Base-by-base conservation (phyloP, 352 stramenopile genomes). In the Globisporangium nodosum region DNA sequence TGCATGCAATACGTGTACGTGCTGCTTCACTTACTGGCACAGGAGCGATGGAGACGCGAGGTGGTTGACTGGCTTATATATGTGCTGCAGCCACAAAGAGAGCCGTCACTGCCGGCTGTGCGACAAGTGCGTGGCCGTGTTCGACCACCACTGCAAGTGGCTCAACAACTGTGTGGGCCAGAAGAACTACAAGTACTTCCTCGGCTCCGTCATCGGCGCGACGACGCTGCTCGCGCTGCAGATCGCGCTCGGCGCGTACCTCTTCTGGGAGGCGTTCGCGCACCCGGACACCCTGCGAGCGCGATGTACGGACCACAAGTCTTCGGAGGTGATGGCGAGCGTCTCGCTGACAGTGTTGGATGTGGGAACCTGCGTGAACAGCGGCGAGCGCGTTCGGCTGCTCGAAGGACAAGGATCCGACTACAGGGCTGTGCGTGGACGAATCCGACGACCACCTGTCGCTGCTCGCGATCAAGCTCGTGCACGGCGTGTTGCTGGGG, bases 121-220 rank as follows among this genome's bases (percentile, higher is more conserved):
- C 60, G 90, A 98, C 61, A 99, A 99, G 62, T 98, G 96, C 66
- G 93, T 99, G 18, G 79, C 85, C 47, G 78, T 92, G 35, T 99
- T 99, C 70, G 96, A 99, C 69, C 96, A 98, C 76, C 96, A 98
- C 76, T 98, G 96, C 78, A 97, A 97, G 62, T 97, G 90, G 94
- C 85, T 98, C 30, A 98, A 98, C 70, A 99, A 97, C 55, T 98
- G 96, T 66, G 83, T 98, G 12, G 94, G 94, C 49, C 78, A 76
- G 56, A 91, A 94, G 58, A 94, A 94, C 68, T 94, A 94, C 57
- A 61, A 54, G 58, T 91, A 74, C 50, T 96, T 96, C 51, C 61
- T 96, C 18, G 71, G 65, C 37, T 91, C 83, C 16, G 82, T 96
- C 6, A 63, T 89, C 4, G 72, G 73, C 21, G 72, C 85, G 0